These are phyloP conservation scores for Torulaspora delbrueckii DNA, from an alignment of 805 yeast species.

Conservation along the genomic window DNA sequence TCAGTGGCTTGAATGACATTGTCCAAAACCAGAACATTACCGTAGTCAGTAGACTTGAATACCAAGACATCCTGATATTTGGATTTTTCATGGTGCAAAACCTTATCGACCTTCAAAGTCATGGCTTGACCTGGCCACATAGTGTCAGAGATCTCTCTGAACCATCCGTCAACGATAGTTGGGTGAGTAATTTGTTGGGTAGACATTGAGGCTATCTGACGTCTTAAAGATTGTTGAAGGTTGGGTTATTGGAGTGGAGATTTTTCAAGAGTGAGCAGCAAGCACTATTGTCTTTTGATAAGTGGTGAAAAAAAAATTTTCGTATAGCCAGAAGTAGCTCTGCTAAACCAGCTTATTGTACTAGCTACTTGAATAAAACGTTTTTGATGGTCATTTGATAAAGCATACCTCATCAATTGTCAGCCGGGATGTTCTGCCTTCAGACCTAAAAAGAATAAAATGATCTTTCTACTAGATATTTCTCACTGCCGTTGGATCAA, in stretches of 20 bases:
- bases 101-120: slow-evolving; percentile 81
- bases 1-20: slow-evolving; percentile 95
- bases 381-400: too few species aligned
- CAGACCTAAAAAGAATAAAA: too few species aligned
- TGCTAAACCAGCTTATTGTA: not conserved
- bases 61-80: slow-evolving; percentile 91
- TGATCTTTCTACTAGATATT: too few species aligned
- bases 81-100: slow-evolving; percentile 79
- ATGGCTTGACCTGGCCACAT: slow-evolving; percentile 99
- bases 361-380: not conserved
- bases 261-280: not conserved
- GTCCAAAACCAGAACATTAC: slow-evolving; percentile 91
- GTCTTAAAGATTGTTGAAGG: not conserved
- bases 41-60: slow-evolving; percentile 88
- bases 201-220: slow-evolving; percentile 21
- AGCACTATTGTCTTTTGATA: not conserved
- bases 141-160: slow-evolving; percentile 88
- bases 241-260: not conserved
- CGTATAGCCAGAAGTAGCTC: not conserved
- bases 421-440: too few species aligned
- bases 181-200: slow-evolving; percentile 39
- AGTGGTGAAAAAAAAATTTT: not conserved
- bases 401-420: too few species aligned
- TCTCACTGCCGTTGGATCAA: too few species aligned
- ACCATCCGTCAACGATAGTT: slow-evolving; percentile 76